Conservation (phyloP, 768 basidiomycete species). For the Trametes villosa region DNA sequence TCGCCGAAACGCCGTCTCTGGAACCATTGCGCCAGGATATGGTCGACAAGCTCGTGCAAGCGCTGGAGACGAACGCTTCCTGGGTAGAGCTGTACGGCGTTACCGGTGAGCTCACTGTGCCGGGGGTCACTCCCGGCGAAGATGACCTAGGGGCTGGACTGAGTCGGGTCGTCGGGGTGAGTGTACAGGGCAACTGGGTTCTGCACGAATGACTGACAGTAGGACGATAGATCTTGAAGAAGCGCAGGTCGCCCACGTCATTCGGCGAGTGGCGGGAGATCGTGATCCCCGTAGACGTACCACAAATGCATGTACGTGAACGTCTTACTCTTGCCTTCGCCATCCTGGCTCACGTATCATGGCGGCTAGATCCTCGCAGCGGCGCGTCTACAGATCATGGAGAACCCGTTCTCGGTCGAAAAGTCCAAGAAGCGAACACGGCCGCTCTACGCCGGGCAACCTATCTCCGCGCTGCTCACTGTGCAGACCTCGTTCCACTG, state of each 20-base stretch:
- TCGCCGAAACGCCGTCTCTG: slow-evolving; percentile 41
- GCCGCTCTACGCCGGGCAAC: slow-evolving; percentile 84
- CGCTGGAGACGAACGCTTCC: slow-evolving; percentile 60
- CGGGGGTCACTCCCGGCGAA: slow-evolving; percentile 39
- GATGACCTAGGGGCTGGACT: slow-evolving; percentile 35
- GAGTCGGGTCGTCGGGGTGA: slow-evolving; percentile 39
- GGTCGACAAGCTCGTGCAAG: slow-evolving; percentile 54
- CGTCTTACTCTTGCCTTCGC: neutral
- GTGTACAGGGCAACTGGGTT: neutral
- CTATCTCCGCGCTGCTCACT: slow-evolving; percentile 67
- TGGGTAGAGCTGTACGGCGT: slow-evolving; percentile 76
- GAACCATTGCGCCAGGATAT: slow-evolving; percentile 47
- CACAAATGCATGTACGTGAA: slow-evolving; percentile 69
- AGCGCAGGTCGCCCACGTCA: slow-evolving; percentile 44
- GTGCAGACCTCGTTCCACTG: slow-evolving; percentile 81
- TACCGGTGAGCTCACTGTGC: slow-evolving; percentile 71
- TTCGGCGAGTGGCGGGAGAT: slow-evolving; percentile 69
- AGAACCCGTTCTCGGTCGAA: slow-evolving; percentile 47
- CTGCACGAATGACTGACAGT: neutral
- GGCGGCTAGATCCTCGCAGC: slow-evolving; percentile 65
- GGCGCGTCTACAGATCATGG: slow-evolving; percentile 51
- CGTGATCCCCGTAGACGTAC: slow-evolving; percentile 84
- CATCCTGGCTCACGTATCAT: neutral
- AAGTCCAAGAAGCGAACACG: slow-evolving; percentile 15
- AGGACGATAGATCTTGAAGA: slow-evolving; percentile 38